Conservation (phyloP, 257 asterid species). For the Rhazya stricta region DNA sequence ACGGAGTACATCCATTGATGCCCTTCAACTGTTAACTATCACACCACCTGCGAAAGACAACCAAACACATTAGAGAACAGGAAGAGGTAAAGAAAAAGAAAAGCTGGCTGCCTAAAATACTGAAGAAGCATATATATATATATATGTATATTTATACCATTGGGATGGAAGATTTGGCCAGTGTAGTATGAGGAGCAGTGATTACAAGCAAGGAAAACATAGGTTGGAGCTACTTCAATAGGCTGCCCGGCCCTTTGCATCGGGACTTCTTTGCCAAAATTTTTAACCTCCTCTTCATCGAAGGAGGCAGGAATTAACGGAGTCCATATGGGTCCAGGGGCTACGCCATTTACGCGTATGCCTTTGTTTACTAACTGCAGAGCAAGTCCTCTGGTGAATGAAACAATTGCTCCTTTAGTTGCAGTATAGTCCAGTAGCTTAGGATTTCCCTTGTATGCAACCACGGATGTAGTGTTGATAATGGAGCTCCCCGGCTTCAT, state of each 20-base stretch:
- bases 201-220: constrained; percentile 59
- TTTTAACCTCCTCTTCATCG: constrained; percentile 36
- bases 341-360: constrained; percentile 71
- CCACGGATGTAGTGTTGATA: constrained; percentile 65
- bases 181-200: constrained; percentile 58
- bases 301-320: constrained; percentile 68
- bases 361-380: constrained; percentile 47
- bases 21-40: too few relatives aligned
- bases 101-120: too few relatives aligned
- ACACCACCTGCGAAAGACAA: too few relatives aligned
- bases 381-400: constrained; percentile 65
- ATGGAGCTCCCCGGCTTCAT: constrained; percentile 66
- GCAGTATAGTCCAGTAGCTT: constrained; percentile 58
- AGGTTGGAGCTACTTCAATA: constrained; percentile 60
- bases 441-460: constrained; percentile 58
- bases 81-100: too few relatives aligned
- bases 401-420: constrained; percentile 70
- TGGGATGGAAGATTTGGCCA: constrained; percentile 72
- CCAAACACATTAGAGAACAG: too few relatives aligned
- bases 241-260: constrained; percentile 87
- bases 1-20: too few relatives aligned
- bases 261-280: constrained; percentile 54
- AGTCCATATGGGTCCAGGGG: constrained; percentile 79
- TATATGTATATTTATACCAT: too few relatives aligned
- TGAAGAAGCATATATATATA: too few relatives aligned